A percentile compares a stretch with the other conserved stretches of the same genome.
These are phyloP conservation scores for Diaporthe humulicola DNA, from an alignment of 2,329 filamentous ascomycete species.

Conservation along the genomic window DNA sequence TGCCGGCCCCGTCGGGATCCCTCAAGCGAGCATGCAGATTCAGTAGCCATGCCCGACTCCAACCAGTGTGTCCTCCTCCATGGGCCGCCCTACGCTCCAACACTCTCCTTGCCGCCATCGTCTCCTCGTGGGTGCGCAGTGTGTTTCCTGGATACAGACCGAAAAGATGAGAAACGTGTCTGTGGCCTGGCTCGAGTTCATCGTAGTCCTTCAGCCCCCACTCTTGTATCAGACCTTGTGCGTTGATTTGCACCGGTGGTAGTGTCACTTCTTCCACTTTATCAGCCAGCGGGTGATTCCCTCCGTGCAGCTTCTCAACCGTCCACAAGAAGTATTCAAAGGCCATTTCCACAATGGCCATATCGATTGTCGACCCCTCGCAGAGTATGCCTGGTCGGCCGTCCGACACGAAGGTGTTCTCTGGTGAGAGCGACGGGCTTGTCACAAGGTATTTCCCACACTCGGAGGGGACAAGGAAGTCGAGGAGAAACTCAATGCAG, in stretches of 20 bases:
- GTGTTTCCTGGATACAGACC: conserved; percentile 60
- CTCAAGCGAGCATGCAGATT: conserved; percentile 60
- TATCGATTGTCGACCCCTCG: conserved; percentile 62
- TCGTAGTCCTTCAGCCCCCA: conserved; percentile 53
- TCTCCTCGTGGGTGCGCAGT: conserved; percentile 48
- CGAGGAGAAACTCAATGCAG: conserved; percentile 49
- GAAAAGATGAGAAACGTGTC: conserved; percentile 65
- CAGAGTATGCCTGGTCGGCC: conserved; percentile 54
- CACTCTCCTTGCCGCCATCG: conserved; percentile 47
- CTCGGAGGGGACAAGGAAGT: conserved; percentile 44
- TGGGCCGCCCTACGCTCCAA: conserved; percentile 48
- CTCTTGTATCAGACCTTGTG: conserved; percentile 55
- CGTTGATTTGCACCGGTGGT: conserved; percentile 48
- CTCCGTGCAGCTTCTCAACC: conserved; percentile 37
- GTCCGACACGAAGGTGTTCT: conserved; percentile 49
- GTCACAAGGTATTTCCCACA: conserved; percentile 47
- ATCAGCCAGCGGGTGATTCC: conserved; percentile 10
- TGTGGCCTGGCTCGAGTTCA: conserved; percentile 61
- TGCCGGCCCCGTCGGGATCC: conserved; percentile 52
- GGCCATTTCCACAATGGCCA: conserved; percentile 53
- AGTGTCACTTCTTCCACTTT: conserved; percentile 43
- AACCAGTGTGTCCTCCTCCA: conserved; percentile 63
- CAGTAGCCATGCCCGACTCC: conserved; percentile 65
- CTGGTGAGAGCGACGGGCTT: conserved; percentile 52
- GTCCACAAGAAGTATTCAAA: conserved; percentile 47